These are phyloP conservation scores for Xylaria sp. DNA, from an alignment of 2,329 filamentous ascomycete genomes.

Conservation along the genomic window DNA sequence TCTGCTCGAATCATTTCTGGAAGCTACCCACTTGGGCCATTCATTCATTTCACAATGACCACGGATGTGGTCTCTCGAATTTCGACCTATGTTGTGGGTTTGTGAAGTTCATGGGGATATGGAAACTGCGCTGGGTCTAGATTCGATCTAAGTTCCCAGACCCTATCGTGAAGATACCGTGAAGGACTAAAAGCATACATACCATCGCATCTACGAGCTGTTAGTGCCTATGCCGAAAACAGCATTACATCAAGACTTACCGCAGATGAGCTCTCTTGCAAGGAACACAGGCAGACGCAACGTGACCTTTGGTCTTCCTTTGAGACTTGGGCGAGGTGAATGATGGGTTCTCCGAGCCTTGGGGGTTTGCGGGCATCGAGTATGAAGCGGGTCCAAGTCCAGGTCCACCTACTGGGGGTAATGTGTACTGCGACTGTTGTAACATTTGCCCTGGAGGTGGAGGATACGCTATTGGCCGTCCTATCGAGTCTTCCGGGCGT, in stretches of 20 bases:
- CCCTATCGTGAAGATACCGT: not conserved
- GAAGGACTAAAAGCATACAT: slow-evolving; percentile 48
- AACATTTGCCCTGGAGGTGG: slow-evolving; percentile 42
- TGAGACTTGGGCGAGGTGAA: slow-evolving; percentile 65
- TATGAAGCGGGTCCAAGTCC: slow-evolving; percentile 38
- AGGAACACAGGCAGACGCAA: slow-evolving; percentile 83
- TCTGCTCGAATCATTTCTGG: not conserved
- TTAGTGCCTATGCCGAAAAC: slow-evolving; percentile 41
- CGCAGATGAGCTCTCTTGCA: slow-evolving; percentile 84
- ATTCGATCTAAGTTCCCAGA: not conserved
- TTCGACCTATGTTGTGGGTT: not conserved
- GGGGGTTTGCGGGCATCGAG: slow-evolving; percentile 42
- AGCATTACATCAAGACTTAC: slow-evolving; percentile 48
- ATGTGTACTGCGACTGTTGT: slow-evolving; percentile 45
- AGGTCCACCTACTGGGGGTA: slow-evolving; percentile 44
- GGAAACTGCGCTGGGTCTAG: not conserved
- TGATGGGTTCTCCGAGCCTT: slow-evolving; percentile 51
- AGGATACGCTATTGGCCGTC: slow-evolving; percentile 43
- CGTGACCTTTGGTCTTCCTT: slow-evolving; percentile 78
- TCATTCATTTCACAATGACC: slow-evolving; percentile 1
- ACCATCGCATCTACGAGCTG: slow-evolving; percentile 63
- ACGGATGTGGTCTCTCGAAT: not conserved
- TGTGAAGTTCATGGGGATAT: not conserved
- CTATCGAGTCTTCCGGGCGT: slow-evolving; percentile 46
- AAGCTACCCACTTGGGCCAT: slow-evolving; percentile 14